Evolutionary conservation across 2,329 filamentous ascomycete genomes (phyloP), one percentile per base, ranked within the genome.

Genomic region (Aspergillus novoparasiticus): DNA sequence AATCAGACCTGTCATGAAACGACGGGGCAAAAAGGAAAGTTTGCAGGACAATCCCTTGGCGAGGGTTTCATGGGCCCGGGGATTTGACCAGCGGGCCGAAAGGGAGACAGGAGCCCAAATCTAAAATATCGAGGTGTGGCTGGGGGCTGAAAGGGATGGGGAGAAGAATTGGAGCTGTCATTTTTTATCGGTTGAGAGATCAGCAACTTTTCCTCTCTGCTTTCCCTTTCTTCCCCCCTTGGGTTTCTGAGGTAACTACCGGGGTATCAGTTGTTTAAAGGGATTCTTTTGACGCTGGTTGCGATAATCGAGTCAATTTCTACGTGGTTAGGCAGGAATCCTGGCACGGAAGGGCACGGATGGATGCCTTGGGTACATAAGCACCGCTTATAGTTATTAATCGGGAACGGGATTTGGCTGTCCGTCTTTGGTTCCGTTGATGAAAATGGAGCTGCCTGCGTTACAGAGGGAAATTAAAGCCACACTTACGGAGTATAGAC

Each of bases 131-230:
- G 30, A 21, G 39, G 58, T 39, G 46, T 59, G 58, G 58, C 32
- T 59, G 58, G 58, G 34, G 28, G 19, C 28, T 21, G 6, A 28
- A 53, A 59, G 46, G 58, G 58, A 53, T 55, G 12, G 8, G 12
- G 2, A 26, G 48, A 4, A 21, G 46, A 41, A 43, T 59, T 54
- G 48, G 58, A 59, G 58, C 58, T 59, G 58, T 59, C 58, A 59
- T 59, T 54, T 54, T 54, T 21, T 53, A 19, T 26, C 21, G n/a
- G 5, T 23, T 21, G 32, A 39, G 32, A 26, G 51, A 55, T 39
- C 51, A 34, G 32, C 51, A 28, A 6, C 34, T 55, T 55, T 39
- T 14, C 3, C 39, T 41, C 39, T 41, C 39, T 54, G 5, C 11
- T 4, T 23, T 54, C 19, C 11, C 45, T 26, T 48, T 26, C 21